Base-by-base conservation (phyloP, 2,329 filamentous ascomycete species). In the Neonectria punicea region DNA sequence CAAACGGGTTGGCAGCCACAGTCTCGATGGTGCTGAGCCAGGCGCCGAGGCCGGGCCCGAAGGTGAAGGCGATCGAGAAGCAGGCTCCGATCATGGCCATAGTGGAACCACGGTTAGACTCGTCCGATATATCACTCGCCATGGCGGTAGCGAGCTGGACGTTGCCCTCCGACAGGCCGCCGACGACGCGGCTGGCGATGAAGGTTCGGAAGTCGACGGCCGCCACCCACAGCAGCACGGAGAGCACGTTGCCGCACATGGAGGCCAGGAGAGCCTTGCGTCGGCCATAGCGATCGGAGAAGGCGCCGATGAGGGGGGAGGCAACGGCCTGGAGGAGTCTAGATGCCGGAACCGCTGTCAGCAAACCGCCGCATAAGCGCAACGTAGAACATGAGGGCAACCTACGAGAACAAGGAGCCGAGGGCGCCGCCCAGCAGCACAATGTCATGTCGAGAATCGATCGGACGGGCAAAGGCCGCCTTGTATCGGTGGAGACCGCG, bases 41-140 rank as follows among this genome's bases (percentile, higher is more conserved):
- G 2, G 96, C 96, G 65, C 96, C 96, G 8, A 99, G 86, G 10
- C 94, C 94, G 0, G 96, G 96, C 0, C 96, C 96, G 77, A 98
- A 97, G 1, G 96, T 99, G 78, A 99, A 99, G 18, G 96, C 96
- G 71, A 99, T 90, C 67, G 93, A 97, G 82, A 99, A 99, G 82
- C 96, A 98, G 14, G 92, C 94, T 64, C 96, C 96, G 30, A 99
- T 95, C 59, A 99, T 85, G 8, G 96, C 96, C 93, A 99, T 98
- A 46, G 96, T 98, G 20, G 93, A 90, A 22, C 95, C 93, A 30
- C 96, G 89, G 74, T 91, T 92, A 62, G 87, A 86, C 72, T 95
- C 92, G 74, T 97, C 94, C 47, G 93, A 97, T 70, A 99, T 94
- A 78, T 99, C 96, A 43, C 95, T 96, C 18, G 96, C 96, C 78